A percentile compares a stretch with the other conserved stretches of the same genome.
Conservation (phyloP, 768 basidiomycete species). For the Chalciporus piperatus region DNA sequence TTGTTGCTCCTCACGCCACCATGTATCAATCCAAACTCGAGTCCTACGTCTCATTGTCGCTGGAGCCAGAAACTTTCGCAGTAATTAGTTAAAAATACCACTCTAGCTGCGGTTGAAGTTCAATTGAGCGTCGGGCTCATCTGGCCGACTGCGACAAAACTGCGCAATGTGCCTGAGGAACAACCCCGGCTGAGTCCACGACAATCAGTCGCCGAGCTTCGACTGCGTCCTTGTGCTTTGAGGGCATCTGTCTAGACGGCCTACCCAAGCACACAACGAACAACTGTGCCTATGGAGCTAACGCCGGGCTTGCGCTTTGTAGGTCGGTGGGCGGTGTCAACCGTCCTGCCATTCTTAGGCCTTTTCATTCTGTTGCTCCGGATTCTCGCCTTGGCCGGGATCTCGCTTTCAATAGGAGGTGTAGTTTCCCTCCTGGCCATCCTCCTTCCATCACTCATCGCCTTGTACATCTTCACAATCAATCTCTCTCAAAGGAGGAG, state of each 20-base stretch:
- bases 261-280: not conserved
- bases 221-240: too few relatives aligned
- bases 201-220: too few relatives aligned
- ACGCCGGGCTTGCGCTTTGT: conserved; percentile 26
- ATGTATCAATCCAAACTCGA: too few relatives aligned
- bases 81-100: too few relatives aligned
- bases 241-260: not conserved
- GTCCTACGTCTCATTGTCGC: too few relatives aligned
- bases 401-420: conserved; percentile 6
- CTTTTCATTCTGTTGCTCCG: conserved; percentile 13
- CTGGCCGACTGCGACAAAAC: too few relatives aligned
- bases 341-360: conserved; percentile 10
- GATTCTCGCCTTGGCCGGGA: conserved; percentile 8
- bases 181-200: too few relatives aligned
- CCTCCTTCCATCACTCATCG: conserved; percentile 1
- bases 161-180: too few relatives aligned
- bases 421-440: conserved; percentile 5
- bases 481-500: conserved; percentile 10
- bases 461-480: not conserved
- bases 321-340: conserved; percentile 11
- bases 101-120: too few relatives aligned
- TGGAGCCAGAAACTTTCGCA: too few relatives aligned
- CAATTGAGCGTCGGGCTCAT: too few relatives aligned
- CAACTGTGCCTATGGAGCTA: conserved; percentile 6
- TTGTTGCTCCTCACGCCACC: too few relatives aligned